Conservation (phyloP, 495 filamentous ascomycete species). For the Clohesyomyces aquaticus region DNA sequence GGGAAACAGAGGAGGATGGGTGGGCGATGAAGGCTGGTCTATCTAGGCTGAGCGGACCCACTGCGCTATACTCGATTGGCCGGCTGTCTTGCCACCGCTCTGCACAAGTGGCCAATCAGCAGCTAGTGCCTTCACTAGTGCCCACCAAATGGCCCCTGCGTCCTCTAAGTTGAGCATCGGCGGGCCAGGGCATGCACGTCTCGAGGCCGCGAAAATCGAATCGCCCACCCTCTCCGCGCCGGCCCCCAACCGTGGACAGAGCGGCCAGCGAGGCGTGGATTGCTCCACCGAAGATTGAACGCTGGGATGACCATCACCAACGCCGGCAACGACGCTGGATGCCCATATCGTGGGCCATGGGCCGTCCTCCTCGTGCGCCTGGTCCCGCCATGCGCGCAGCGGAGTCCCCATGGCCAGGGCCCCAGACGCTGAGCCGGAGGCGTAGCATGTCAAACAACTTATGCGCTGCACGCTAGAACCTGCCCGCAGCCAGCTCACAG, state of each 20-base stretch:
- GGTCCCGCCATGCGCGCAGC: background rate
- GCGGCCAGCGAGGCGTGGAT: too few species aligned
- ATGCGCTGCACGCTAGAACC: constrained; percentile 20
- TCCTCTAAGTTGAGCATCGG: constrained; percentile 4
- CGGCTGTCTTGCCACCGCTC: background rate
- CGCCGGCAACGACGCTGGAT: too few species aligned
- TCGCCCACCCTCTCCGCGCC: background rate
- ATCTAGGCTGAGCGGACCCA: constrained; percentile 26
- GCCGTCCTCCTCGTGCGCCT: too few species aligned
- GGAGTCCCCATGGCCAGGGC: background rate
- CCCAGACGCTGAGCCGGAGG: constrained; percentile 7
- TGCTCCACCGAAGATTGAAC: too few species aligned
- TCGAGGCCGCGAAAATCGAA: background rate
- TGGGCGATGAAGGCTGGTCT: constrained; percentile 42
- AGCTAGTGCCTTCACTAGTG: background rate
- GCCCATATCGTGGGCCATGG: too few species aligned
- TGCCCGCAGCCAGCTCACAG: background rate
- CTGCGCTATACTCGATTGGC: background rate
- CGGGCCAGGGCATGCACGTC: background rate
- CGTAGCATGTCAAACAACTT: constrained; percentile 28
- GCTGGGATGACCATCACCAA: too few species aligned
- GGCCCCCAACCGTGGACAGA: too few species aligned
- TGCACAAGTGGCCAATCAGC: background rate
- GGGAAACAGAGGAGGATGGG: constrained; percentile 42
- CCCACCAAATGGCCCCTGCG: background rate